Percentiles rank a stretch among this genome's conserved stretches.
Conservation (phyloP, 495 filamentous ascomycete species). For the Penicillium samsonianum region DNA sequence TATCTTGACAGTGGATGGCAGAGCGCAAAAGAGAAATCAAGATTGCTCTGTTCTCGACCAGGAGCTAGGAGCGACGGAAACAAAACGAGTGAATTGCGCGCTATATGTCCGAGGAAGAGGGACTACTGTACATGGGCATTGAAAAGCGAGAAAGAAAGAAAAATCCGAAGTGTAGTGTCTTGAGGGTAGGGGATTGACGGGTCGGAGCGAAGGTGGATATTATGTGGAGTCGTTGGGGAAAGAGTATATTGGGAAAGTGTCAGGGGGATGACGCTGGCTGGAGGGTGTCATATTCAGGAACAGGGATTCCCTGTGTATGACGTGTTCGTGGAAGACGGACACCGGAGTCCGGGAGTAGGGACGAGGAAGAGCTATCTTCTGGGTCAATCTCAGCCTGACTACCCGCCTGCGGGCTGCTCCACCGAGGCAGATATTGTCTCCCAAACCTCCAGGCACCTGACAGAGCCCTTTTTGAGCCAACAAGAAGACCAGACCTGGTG, state of each 20-base stretch:
- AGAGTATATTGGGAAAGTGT: neutral
- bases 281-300: neutral
- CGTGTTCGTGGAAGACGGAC: conserved; percentile 6
- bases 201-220: neutral
- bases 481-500: conserved; percentile 25
- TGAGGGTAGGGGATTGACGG: neutral
- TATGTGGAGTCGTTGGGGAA: neutral
- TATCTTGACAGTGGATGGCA: conserved; percentile 11
- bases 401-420: conserved; percentile 29
- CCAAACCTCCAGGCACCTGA: conserved; percentile 31
- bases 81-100: neutral
- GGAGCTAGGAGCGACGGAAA: neutral
- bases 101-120: neutral
- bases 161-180: neutral
- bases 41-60: neutral
- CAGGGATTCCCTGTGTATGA: neutral
- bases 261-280: conserved; percentile 13
- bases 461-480: conserved; percentile 37
- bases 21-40: neutral
- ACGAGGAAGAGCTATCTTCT: conserved; percentile 18
- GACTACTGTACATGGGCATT: conserved; percentile 1
- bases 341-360: conserved; percentile 21
- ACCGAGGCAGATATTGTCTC: conserved; percentile 30
- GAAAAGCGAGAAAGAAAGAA: neutral
- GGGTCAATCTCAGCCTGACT: conserved; percentile 6